Evolutionary conservation across 139 green algal species (phyloP), one percentile per base, ranked within the genome.

Genomic region (Pleodorina starrii): DNA sequence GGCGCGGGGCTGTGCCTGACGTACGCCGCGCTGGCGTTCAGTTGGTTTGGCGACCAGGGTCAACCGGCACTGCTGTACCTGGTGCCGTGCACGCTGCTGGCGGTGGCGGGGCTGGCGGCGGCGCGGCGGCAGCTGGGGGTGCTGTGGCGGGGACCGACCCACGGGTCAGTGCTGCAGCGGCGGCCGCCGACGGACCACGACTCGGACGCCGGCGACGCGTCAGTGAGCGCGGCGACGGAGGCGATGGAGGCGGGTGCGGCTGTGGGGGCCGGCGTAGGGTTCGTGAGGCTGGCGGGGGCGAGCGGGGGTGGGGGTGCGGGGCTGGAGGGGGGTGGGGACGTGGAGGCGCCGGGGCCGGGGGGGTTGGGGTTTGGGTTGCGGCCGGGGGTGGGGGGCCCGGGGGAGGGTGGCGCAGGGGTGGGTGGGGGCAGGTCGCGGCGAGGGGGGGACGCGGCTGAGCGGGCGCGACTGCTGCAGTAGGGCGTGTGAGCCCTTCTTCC

Each of bases 51-150:
- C 1, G 92, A 93, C 59, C 85, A 95, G 73, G 97, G 97, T 0
- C 97, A 99, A 91, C 97, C 97, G 2, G 97, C 97, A 35, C 94
- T 99, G 86, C 91, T 99, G 48, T 99, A 99, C 76, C 78, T 99
- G 21, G 95, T 99, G 25, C 98, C 98, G 1, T 97, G 94, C 87
- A 99, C 95, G 32, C 90, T 99, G 7, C 95, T 94, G 1, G 88
- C 88, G 1, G 77, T 96, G 32, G n/a, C 92, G 79, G 36, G 89
- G 17, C 75, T 96, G 46, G 92, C 85, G 29, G 76, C 51, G 66
- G 54, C 21, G 35, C 82, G 96, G 0, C 92, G 93, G 17, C 87
- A 98, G 63, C 66, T 98, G 16, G 50, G 32, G 4, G 2, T 35
- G 43, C 36, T 89, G 87, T 82, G 68, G 84, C 32, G 46, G 27